Percentiles rank a stretch among this genome's conserved stretches.
phyloP scores from a whole-genome alignment of 108 stramenopile species.

The Seminavis robusta region DNA sequence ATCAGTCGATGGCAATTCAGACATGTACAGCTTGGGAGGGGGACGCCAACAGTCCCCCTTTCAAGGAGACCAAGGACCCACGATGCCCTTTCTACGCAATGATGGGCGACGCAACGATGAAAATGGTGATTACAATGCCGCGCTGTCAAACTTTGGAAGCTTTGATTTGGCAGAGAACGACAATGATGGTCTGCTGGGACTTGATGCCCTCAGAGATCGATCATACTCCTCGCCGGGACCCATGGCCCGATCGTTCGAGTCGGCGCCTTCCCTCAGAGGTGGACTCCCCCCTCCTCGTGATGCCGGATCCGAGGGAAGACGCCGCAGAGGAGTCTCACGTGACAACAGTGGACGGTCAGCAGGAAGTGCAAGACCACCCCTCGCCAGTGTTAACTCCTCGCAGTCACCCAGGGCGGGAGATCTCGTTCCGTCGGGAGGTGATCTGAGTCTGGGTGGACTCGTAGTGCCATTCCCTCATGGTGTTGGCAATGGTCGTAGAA shows the following conservation, averaged over 20 bases:
- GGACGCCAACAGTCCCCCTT: slow-evolving; percentile 13
- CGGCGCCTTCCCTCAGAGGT: slow-evolving; percentile 2
- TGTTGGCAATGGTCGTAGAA: too few species aligned
- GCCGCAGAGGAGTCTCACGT: too few species aligned
- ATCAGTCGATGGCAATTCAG: slow-evolving; percentile 32
- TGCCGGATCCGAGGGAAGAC: neutral
- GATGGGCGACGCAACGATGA: slow-evolving; percentile 7
- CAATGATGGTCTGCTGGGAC: slow-evolving; percentile 27
- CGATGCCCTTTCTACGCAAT: slow-evolving; percentile 7
- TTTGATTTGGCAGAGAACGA: slow-evolving; percentile 21
- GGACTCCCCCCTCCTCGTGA: slow-evolving; percentile 1
- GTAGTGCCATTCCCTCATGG: too few species aligned
- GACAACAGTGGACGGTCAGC: too few species aligned
- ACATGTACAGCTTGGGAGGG: slow-evolving; percentile 1
- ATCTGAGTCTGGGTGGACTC: too few species aligned
- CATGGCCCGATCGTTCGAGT: neutral
- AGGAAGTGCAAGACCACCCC: too few species aligned
- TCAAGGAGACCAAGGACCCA: slow-evolving; percentile 11
- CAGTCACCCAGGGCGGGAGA: too few species aligned
- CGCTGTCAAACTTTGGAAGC: too few species aligned
- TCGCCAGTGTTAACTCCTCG: too few species aligned
- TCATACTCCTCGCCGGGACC: slow-evolving; percentile 42
- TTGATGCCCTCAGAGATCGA: slow-evolving; percentile 43
- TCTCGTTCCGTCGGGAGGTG: too few species aligned
- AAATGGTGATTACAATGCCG: slow-evolving; percentile 17